Conservation (phyloP, 2,329 filamentous ascomycete genomes). For the Phyllosticta citriasiana region DNA sequence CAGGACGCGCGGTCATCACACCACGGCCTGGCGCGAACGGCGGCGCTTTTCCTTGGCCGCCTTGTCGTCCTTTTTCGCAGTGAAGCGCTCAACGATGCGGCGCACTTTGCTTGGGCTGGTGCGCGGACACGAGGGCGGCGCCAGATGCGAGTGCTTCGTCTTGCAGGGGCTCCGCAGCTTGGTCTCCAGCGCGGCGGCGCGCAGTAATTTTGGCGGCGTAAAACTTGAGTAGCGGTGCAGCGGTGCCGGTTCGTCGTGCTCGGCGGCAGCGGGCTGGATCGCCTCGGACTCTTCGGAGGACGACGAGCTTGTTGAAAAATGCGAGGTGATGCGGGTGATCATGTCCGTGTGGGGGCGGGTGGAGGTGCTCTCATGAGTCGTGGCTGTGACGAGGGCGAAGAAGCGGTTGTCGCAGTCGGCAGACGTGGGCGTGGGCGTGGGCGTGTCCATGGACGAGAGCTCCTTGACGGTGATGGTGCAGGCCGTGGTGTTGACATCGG, state of each 20-base stretch:
- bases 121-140: background rate
- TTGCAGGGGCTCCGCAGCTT: background rate
- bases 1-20: background rate
- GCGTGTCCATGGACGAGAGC: slow-evolving; percentile 6
- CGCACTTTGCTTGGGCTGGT: background rate
- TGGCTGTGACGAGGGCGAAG: background rate
- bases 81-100: background rate
- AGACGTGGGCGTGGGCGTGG: background rate
- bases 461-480: slow-evolving; percentile 11
- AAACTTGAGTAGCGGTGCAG: background rate
- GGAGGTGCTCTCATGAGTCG: background rate
- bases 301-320: background rate
- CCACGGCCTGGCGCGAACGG: background rate
- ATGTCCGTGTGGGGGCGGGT: background rate
- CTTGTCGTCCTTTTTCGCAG: background rate
- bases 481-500: slow-evolving; percentile 4
- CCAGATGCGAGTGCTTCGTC: background rate
- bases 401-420: slow-evolving; percentile 3
- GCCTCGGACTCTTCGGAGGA: background rate
- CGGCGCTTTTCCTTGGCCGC: background rate
- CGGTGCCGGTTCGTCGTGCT: background rate
- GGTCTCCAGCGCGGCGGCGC: background rate
- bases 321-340: background rate
- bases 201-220: background rate
- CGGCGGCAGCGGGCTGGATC: background rate